Evolutionary conservation across 2,329 filamentous ascomycete species (phyloP).

Genomic region (Phialophora chinensis): DNA sequence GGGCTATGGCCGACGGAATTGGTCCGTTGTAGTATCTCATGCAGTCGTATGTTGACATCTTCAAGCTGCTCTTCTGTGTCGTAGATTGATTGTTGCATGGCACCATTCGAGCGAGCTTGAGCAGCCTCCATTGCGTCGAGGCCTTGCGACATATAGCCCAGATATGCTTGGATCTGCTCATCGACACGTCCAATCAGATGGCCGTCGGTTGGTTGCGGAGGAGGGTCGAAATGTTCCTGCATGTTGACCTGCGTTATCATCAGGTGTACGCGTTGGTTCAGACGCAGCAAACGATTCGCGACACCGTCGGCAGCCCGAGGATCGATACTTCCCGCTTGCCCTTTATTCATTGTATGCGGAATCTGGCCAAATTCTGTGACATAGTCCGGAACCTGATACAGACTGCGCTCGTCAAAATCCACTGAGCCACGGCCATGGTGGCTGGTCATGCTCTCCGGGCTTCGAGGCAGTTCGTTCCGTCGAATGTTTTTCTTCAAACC

Average conservation of each 20-base stretch:
- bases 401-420: conserved; percentile 77
- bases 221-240: conserved; percentile 46
- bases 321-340: conserved; percentile 35
- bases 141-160: conserved; percentile 74
- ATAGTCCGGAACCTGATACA: conserved; percentile 73
- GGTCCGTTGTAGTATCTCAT: conserved; percentile 60
- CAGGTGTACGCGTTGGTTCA: conserved; percentile 71
- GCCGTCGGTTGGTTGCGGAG: conserved; percentile 45
- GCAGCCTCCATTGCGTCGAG: conserved; percentile 66
- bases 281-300: conserved; percentile 68
- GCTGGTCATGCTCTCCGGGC: conserved; percentile 70
- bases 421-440: conserved; percentile 57
- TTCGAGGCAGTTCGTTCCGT: conserved; percentile 64
- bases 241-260: conserved; percentile 62
- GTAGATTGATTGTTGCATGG: conserved; percentile 42
- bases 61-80: conserved; percentile 63
- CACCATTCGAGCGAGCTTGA: conserved; percentile 53
- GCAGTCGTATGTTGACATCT: conserved; percentile 68
- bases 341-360: conserved; percentile 40
- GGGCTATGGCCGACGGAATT: conserved; percentile 52
- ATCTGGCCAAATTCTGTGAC: conserved; percentile 57
- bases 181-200: conserved; percentile 36
- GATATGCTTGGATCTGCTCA: conserved; percentile 54
- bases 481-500: conserved; percentile 66
- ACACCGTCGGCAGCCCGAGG: conserved; percentile 58